These are phyloP conservation scores for Pugionium cornutum DNA, from an alignment of 345 rosid species.

Conservation along the genomic window DNA sequence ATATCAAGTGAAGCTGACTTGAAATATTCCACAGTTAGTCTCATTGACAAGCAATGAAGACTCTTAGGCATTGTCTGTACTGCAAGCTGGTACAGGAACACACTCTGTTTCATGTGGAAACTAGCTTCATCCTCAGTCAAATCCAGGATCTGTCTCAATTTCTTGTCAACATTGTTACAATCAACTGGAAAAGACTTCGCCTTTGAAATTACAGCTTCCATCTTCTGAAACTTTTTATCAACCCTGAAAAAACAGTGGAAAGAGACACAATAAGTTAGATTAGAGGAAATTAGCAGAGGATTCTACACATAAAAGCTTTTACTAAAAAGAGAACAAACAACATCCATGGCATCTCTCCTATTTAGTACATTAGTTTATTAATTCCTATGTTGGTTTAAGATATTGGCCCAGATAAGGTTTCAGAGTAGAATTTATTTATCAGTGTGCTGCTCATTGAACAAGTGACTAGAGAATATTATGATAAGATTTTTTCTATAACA, in stretches of 20 bases:
- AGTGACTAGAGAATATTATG: constrained; percentile 6
- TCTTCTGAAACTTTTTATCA: constrained; percentile 58
- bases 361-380: constrained; percentile 8
- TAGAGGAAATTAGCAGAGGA: constrained; percentile 12
- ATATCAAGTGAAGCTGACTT: constrained; percentile 49
- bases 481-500: constrained; percentile 2
- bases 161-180: constrained; percentile 89
- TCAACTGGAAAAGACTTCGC: constrained; percentile 73
- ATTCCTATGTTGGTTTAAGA: constrained; percentile 12
- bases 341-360: constrained; percentile 16
- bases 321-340: constrained; percentile 1
- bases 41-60: constrained; percentile 91
- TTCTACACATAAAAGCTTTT: constrained; percentile 21
- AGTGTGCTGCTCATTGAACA: not conserved
- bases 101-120: constrained; percentile 82
- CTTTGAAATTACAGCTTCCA: constrained; percentile 68
- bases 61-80: constrained; percentile 95
- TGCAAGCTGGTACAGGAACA: constrained; percentile 78
- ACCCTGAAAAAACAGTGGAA: constrained; percentile 51
- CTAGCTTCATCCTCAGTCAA: constrained; percentile 88
- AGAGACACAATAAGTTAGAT: constrained; percentile 17
- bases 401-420: constrained; percentile 9
- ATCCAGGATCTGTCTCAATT: constrained; percentile 87
- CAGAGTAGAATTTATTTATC: not conserved
- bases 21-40: constrained; percentile 84